Evolutionary conservation across 495 filamentous ascomycete species (phyloP), one percentile per base, ranked within the genome.

Genomic region (Neohortaea acidophila): DNA sequence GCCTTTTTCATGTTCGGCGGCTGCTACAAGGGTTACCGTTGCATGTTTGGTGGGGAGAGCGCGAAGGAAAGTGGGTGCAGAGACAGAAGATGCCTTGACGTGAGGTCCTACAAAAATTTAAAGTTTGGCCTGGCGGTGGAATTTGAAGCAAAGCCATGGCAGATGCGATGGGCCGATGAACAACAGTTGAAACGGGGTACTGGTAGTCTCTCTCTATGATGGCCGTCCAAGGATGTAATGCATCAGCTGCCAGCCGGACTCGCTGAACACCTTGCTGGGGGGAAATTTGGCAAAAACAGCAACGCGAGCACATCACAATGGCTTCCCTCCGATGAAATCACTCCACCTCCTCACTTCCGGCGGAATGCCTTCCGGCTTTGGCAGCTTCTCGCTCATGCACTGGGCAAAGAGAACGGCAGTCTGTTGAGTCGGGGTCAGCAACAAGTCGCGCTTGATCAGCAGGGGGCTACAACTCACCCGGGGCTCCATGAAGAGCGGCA

Each of bases 401-500:
- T 81, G 77, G 38, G 89, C 85, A 54, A 94, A 96, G 49, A 97
- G 79, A 33, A 84, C 70, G 36, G 89, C 89, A 51, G 89, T 97
- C 89, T 96, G 45, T 24, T 39, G 30, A 33, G 19, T 41, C 45
- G 19, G 25, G 35, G 23, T 43, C 15, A 42, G 44, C 35, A 44
- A 11, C 14, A 13, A 27, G 43, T 21, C 20, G 20, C 11, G 14
- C 15, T 20, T 43, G 8, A 41, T 27, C 42, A 24, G 33, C 22
- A 38, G 18, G 29, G 42, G 24, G 13, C 19, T 13, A 13, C 33
- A 23, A 61, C 77, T 67, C 67, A 94, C 87, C 81, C 89, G 91
- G 15, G 89, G 87, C 64, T 97, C 89, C 86, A 94, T 94, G 60
- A 96, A 97, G 44, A 96, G 66, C 25, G 89, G 89, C 17, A 96